Conservation (phyloP, 2,329 filamentous ascomycete genomes). For the Fusarium sp. region DNA sequence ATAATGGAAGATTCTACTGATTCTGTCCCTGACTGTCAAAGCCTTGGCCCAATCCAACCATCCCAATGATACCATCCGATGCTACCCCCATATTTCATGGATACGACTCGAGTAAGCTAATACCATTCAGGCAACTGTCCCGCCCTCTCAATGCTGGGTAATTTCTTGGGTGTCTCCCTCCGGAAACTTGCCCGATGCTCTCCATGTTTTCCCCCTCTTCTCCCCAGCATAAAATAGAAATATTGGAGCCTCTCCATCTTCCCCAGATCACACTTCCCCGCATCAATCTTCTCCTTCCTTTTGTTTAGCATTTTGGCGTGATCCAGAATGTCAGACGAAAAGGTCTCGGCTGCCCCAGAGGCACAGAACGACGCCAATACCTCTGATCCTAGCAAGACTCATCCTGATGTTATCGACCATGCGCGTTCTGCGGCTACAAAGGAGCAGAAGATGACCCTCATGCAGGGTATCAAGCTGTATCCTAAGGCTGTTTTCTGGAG, state of each 20-base stretch:
- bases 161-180: neutral
- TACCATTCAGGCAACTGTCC: conserved; percentile 5
- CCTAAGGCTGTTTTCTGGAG: conserved; percentile 43
- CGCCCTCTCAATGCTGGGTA: neutral
- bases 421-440: conserved; percentile 37
- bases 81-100: neutral
- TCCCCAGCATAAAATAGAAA: conserved; percentile 9
- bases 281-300: too few species aligned
- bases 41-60: too few species aligned
- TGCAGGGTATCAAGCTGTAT: conserved; percentile 43
- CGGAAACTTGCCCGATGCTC: conserved; percentile 8
- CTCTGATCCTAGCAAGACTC: conserved; percentile 36
- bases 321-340: conserved; percentile 25
- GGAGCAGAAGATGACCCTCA: conserved; percentile 43
- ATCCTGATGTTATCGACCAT: conserved; percentile 39
- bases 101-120: conserved; percentile 9
- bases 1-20: neutral
- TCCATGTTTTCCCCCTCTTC: neutral
- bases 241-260: conserved; percentile 14
- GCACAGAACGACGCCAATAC: neutral
- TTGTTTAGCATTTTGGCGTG: neutral
- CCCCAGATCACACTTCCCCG: conserved; percentile 24
- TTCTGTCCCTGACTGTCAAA: neutral
- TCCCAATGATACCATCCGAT: too few species aligned
- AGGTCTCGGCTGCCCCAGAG: conserved; percentile 25